A percentile compares a stretch with the other conserved stretches of the same genome.
phyloP scores from a whole-genome alignment of 176 grass and related monocot genomes.

The Avena insularis region DNA sequence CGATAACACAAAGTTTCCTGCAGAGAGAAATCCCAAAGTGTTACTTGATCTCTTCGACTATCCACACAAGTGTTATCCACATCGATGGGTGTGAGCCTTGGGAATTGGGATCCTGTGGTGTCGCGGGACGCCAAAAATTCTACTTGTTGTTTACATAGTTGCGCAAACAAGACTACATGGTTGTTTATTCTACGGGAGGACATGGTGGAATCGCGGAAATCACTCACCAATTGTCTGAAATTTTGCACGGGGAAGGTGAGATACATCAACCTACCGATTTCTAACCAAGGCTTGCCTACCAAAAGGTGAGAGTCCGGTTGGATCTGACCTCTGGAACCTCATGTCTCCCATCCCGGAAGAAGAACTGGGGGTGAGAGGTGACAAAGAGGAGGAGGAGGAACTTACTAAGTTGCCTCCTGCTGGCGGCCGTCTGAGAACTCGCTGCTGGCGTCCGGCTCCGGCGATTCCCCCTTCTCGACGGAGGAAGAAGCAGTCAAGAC shows the following conservation, averaged over 20 bases:
- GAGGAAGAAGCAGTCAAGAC: conserved; percentile 22
- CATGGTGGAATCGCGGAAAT: not conserved
- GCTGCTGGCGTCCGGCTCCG: conserved; percentile 1
- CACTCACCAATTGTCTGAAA: not conserved
- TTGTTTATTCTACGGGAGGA: not conserved
- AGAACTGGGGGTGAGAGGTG: not conserved
- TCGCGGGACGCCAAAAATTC: not conserved
- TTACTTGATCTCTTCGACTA: conserved; percentile 4
- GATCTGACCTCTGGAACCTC: conserved; percentile 37
- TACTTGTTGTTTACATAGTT: not conserved
- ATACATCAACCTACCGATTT: not conserved
- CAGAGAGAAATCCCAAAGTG: conserved; percentile 24
- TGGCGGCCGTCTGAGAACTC: not conserved
- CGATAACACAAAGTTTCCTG: conserved; percentile 26
- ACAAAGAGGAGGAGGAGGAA: not conserved
- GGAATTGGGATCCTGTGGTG: not conserved
- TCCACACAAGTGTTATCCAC: not conserved
- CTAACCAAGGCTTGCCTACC: not conserved
- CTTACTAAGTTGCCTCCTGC: not conserved
- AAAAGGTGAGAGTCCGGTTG: conserved; percentile 4
- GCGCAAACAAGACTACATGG: not conserved
- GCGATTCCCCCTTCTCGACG: conserved; percentile 9
- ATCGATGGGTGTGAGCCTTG: not conserved
- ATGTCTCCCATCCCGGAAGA: not conserved
- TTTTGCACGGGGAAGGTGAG: not conserved